Conservation (phyloP, 805 yeast genomes). For the Pichia pseudocactophila region DNA sequence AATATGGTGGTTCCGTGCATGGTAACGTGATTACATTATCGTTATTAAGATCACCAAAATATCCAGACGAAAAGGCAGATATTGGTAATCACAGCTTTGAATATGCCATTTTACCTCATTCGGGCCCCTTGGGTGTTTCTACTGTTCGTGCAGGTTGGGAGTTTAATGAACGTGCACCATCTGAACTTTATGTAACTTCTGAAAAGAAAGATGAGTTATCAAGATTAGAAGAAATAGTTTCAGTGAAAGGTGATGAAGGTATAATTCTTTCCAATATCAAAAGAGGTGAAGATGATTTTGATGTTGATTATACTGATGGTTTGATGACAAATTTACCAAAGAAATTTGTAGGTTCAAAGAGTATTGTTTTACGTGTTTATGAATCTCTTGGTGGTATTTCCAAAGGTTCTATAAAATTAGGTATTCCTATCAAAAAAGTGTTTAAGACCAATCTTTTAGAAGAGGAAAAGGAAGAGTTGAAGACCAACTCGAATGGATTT, state of each 20-base stretch:
- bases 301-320: conserved; percentile 32
- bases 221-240: conserved; percentile 15
- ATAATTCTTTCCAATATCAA: conserved; percentile 70
- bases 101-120: conserved; percentile 80
- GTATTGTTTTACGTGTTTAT: conserved; percentile 66
- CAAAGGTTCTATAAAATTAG: conserved; percentile 40
- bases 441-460: conserved; percentile 54
- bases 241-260: conserved; percentile 41
- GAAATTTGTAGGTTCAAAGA: conserved; percentile 35
- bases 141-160: conserved; percentile 71
- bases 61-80: conserved; percentile 92
- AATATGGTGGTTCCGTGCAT: conserved; percentile 88
- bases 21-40: conserved; percentile 89
- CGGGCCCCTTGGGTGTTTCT: conserved; percentile 51
- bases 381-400: conserved; percentile 83
- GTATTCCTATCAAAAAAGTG: conserved; percentile 35
- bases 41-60: conserved; percentile 81
- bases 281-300: conserved; percentile 78
- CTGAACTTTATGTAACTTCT: conserved; percentile 13
- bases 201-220: conserved; percentile 1
- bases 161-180: conserved; percentile 50
- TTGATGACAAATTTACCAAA: conserved; percentile 35
- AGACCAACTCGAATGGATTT: conserved; percentile 23
- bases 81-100: conserved; percentile 81
- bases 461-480: conserved; percentile 36